A percentile compares a stretch with the other conserved stretches of the same genome.
phyloP scores from a whole-genome alignment of 495 filamentous ascomycete species.

The Tuber umbilicatum region DNA sequence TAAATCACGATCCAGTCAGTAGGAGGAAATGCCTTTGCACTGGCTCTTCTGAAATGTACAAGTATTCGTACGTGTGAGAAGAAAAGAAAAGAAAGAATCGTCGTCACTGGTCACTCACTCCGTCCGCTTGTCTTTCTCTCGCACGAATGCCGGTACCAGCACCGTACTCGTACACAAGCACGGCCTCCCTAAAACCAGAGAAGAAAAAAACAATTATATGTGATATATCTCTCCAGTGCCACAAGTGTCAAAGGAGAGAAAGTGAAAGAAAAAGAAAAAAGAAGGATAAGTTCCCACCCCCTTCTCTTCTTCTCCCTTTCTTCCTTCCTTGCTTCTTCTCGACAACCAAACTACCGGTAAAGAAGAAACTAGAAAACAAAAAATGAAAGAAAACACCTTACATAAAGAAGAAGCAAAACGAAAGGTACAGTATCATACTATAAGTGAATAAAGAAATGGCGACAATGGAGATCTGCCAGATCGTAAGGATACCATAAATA shows the following conservation, averaged over 20 bases:
- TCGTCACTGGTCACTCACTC: not conserved
- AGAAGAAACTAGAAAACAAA: constrained; percentile 1
- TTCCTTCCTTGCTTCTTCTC: not conserved
- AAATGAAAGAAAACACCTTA: constrained; percentile 5
- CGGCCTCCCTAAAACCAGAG: not conserved
- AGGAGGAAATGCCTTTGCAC: not conserved
- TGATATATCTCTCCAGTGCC: not conserved
- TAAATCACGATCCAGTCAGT: too few species aligned
- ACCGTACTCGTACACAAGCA: too few species aligned
- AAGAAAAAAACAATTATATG: not conserved
- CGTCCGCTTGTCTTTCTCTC: not conserved
- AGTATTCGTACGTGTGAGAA: not conserved
- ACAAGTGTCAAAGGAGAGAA: not conserved
- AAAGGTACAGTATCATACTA: not conserved
- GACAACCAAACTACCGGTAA: not conserved
- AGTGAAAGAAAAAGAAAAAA: not conserved
- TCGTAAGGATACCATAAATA: not conserved
- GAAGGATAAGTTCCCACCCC: not conserved
- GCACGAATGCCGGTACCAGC: too few species aligned
- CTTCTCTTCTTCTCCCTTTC: not conserved
- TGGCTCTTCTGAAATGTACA: not conserved
- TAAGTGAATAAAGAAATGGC: not conserved
- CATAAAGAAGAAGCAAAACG: not conserved
- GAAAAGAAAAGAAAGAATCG: not conserved
- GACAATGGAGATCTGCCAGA: not conserved